Conservation (phyloP, 306 rosid genomes). For the Rosa lucieae region DNA sequence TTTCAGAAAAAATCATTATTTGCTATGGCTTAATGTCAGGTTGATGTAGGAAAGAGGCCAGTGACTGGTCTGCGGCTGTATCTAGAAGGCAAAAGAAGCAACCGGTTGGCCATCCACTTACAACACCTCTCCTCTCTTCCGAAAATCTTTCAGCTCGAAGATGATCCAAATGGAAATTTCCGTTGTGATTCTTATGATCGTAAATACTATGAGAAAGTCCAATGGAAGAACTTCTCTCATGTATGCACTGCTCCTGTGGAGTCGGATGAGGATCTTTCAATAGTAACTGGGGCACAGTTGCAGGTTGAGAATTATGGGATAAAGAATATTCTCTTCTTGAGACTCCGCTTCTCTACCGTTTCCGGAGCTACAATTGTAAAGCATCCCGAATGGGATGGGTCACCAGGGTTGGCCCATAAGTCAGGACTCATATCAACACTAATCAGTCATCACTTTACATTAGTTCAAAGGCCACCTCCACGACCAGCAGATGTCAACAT, state of each 20-base stretch:
- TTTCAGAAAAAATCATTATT: neutral
- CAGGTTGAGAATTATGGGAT: constrained; percentile 88
- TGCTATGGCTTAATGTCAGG: constrained; percentile 44
- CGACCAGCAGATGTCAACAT: constrained; percentile 91
- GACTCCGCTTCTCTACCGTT: constrained; percentile 75
- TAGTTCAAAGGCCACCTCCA: constrained; percentile 81
- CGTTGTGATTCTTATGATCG: constrained; percentile 52
- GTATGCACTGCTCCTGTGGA: constrained; percentile 96
- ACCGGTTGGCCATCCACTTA: constrained; percentile 86
- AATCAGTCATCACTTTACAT: constrained; percentile 89
- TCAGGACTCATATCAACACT: constrained; percentile 95
- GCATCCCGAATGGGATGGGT: constrained; percentile 92
- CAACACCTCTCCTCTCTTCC: constrained; percentile 96
- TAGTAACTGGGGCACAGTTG: constrained; percentile 90
- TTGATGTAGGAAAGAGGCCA: constrained; percentile 94
- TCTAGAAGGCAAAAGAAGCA: constrained; percentile 94
- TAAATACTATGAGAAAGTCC: constrained; percentile 87
- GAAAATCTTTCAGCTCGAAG: constrained; percentile 73
- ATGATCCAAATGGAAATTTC: constrained; percentile 68
- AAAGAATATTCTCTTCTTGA: constrained; percentile 71
- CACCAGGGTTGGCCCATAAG: constrained; percentile 81
- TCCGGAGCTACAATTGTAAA: constrained; percentile 61
- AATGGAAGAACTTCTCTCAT: constrained; percentile 95
- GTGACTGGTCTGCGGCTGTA: constrained; percentile 93
- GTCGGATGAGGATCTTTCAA: constrained; percentile 71